phyloP scores from a whole-genome alignment of 2,329 filamentous ascomycete species.

The Fonsecaea monophora region DNA sequence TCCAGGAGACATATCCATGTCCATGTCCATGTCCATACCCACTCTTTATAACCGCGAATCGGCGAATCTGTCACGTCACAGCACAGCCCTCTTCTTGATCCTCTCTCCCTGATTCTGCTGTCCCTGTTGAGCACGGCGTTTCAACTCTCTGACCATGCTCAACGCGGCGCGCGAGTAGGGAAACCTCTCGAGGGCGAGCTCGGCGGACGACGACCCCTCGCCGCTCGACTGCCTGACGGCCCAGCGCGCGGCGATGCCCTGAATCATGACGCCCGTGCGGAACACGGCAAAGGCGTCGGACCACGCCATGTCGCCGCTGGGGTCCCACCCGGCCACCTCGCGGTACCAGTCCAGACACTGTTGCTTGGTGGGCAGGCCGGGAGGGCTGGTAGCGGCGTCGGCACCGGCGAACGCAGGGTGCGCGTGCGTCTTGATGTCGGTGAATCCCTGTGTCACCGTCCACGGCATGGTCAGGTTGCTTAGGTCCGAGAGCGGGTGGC shows the following conservation, averaged over 20 bases:
- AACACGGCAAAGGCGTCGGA: constrained; percentile 69
- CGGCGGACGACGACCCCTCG: constrained; percentile 21
- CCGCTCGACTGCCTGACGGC: constrained; percentile 89
- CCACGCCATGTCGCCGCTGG: constrained; percentile 66
- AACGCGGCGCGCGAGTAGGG: background rate
- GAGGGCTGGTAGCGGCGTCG: constrained; percentile 57
- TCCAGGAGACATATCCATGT: no score
- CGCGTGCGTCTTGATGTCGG: constrained; percentile 44
- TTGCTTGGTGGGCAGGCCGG: constrained; percentile 69
- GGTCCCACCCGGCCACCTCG: constrained; percentile 74
- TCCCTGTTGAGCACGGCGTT: no score
- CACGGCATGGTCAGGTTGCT: constrained; percentile 71
- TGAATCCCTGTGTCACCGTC: constrained; percentile 41
- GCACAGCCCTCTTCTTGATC: no score
- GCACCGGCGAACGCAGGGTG: background rate
- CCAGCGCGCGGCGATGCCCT: constrained; percentile 90
- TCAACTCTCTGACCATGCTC: background rate
- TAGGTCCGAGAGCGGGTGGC: constrained; percentile 89
- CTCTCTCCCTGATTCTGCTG: no score
- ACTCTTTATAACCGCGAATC: no score
- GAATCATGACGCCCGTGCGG: constrained; percentile 69
- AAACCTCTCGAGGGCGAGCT: background rate
- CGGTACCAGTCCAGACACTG: constrained; percentile 71
- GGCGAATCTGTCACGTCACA: no score
- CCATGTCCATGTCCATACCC: no score